Percentiles rank a stretch among this genome's conserved stretches.
phyloP scores from a whole-genome alignment of 1,284 basidiomycete species.

The Cutaneotrichosporon sp. region DNA sequence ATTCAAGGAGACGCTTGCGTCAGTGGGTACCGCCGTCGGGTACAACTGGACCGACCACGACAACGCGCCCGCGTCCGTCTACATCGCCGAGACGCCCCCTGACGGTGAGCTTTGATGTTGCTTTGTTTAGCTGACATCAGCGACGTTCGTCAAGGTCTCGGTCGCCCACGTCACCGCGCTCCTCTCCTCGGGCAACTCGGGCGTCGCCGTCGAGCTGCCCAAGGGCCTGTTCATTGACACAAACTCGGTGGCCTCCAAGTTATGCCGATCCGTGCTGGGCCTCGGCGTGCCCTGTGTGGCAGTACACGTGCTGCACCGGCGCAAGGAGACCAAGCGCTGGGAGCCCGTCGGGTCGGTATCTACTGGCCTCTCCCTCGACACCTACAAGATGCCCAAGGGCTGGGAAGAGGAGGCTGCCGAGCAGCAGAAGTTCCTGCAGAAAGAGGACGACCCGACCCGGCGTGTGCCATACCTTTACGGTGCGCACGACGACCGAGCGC shows the following conservation, averaged over 20 bases:
- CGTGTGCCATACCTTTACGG: constrained; percentile 65
- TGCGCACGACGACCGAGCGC: constrained; percentile 27
- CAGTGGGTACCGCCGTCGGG: constrained; percentile 63
- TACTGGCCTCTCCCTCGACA: constrained; percentile 65
- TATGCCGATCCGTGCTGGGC: constrained; percentile 49
- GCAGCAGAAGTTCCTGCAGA: constrained; percentile 69
- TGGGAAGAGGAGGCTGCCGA: constrained; percentile 60
- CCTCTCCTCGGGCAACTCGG: constrained; percentile 60
- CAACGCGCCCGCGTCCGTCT: constrained; percentile 76
- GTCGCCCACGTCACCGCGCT: constrained; percentile 61
- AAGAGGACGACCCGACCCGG: constrained; percentile 69
- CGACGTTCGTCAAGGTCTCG: constrained; percentile 70
- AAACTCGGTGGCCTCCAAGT: constrained; percentile 70
- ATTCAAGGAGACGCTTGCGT: constrained; percentile 61
- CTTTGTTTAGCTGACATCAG: constrained; percentile 46
- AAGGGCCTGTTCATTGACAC: constrained; percentile 65
- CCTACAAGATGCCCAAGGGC: constrained; percentile 65
- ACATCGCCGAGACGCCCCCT: constrained; percentile 64
- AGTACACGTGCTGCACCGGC: constrained; percentile 27
- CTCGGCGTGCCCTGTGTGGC: constrained; percentile 29
- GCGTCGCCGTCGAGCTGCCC: constrained; percentile 62
- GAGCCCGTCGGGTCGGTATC: constrained; percentile 64
- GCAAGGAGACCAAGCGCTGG: constrained; percentile 57
- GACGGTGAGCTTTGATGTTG: constrained; percentile 62
- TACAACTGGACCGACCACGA: constrained; percentile 71